Evolutionary conservation across 2,329 filamentous ascomycete species (phyloP), one percentile per base, ranked within the genome.

Genomic region (Corynespora cassiicola): DNA sequence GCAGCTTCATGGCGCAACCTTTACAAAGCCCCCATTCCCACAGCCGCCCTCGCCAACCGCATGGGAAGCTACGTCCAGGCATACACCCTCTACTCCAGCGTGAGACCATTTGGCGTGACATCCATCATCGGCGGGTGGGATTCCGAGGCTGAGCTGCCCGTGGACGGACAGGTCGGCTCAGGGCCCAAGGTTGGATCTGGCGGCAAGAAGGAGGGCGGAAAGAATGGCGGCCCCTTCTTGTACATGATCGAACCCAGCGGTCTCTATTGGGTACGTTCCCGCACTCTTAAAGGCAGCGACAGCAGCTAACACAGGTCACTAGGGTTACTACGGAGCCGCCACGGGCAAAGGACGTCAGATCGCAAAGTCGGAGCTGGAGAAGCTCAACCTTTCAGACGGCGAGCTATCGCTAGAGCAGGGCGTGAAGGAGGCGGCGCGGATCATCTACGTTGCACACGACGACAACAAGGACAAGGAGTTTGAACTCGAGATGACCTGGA

Each of bases 401-500:
- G 86, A 80, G 32, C 80, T 97, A 37, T 88, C 86, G 47, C 77
- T 99, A 43, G 77, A 87, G 64, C 85, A 97, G 65, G 94, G 87
- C 33, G 89, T 99, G 63, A 96, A 95, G 79, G 88, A 97, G 77
- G 94, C 94, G 21, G 94, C 94, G 39, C 80, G 90, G 47, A 99
- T 99, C 73, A 97, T 99, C 73, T 95, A 96, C 70, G 84, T 96
- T 45, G 91, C 92, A 31, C 94, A 99, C 68, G 94, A 97, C 71
- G 94, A 99, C 71, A 97, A 92, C 79, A 97, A 97, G 77, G 94
- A 97, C 75, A 99, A 99, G 79, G 94, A 97, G 53, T 99, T 97
- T 64, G 94, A 99, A 82, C 79, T 99, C 44, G 94, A 99, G 77
- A 95, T 99, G 90, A 95, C 89, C 43, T 99, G 94, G 94, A 88